Base-by-base conservation (phyloP, 768 basidiomycete genomes). In the Suillus brevipes region DNA sequence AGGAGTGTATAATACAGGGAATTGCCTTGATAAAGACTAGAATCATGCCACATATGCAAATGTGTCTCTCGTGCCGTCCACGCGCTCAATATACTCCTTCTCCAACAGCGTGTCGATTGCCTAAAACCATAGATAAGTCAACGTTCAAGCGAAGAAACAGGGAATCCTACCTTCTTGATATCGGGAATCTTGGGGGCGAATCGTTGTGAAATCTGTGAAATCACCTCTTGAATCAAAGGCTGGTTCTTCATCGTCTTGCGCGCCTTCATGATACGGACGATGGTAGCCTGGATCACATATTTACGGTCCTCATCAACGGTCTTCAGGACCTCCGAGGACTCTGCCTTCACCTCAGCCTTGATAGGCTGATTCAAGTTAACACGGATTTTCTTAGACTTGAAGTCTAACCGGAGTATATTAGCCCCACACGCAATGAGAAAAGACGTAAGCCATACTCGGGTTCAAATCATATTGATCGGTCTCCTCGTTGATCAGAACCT, bases 61-160 rank as follows among this genome's bases (percentile, higher is more conserved):
- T 42, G 91, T 91, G 78, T 97, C 95, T 73, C 91, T 89, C n/a
- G 90, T 88, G 13, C 90, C 92, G 25, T 95, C 94, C 16, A 94
- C 90, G 37, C 97, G 89, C 74, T 99, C 96, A 70, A 99, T 91
- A 76, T 98, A 99, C 76, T 99, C 97, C 80, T 97, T 97, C 81
- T 98, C 97, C 57, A 98, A 81, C 23, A 99, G 81, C 16, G 88
- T 88, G 73, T 97, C 95, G 65, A 98, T 97, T 4, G 94, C 92
- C 91, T 92, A 14, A n/a, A 43, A 57, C 67, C 72, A 64, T 34
- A 25, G 10, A 58, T 66, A 38, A 74, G 68, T 42, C 0, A 0
- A 37, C 31, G 23, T 7, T 40, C 50, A 43, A 13, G 36, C 12
- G 3, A 42, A 25, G 20, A 9, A 50, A 3, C 56, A 58, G 57